A percentile compares a stretch with the other conserved stretches of the same genome.
These are phyloP conservation scores for Neobulgaria alba DNA, from an alignment of 2,329 filamentous ascomycete species.

Conservation along the genomic window DNA sequence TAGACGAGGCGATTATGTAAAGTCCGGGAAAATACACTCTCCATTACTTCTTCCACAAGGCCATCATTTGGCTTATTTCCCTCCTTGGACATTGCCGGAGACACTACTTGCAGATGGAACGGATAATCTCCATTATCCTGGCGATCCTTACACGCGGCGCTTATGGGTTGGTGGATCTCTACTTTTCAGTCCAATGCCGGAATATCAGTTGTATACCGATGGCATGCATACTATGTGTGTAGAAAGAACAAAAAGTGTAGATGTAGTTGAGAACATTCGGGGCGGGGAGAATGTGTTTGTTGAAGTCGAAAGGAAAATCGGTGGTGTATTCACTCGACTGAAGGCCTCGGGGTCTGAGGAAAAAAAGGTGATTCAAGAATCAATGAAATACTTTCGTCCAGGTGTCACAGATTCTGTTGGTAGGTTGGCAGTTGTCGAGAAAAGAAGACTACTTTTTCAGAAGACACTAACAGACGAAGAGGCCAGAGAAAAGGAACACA, in stretches of 20 bases:
- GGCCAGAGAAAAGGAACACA: too few relatives aligned
- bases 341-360: background rate
- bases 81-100: constrained; percentile 53
- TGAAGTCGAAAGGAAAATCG: constrained; percentile 21
- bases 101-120: constrained; percentile 74
- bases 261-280: constrained; percentile 16
- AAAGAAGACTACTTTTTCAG: constrained; percentile 57
- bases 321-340: background rate
- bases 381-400: background rate
- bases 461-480: constrained; percentile 29
- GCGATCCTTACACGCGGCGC: constrained; percentile 60
- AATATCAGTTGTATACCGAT: constrained; percentile 24
- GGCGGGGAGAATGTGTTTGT: constrained; percentile 27
- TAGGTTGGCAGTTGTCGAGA: constrained; percentile 40
- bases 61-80: constrained; percentile 85
- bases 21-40: background rate
- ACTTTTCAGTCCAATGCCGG: constrained; percentile 34
- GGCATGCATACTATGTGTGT: constrained; percentile 34
- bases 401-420: background rate
- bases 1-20: background rate
- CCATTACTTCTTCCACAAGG: constrained; percentile 42
- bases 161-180: constrained; percentile 85
- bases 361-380: background rate
- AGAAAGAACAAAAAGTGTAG: constrained; percentile 39
- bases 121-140: constrained; percentile 70